Conservation (phyloP, 2,329 filamentous ascomycete species). For the Neoascochyta sp. region DNA sequence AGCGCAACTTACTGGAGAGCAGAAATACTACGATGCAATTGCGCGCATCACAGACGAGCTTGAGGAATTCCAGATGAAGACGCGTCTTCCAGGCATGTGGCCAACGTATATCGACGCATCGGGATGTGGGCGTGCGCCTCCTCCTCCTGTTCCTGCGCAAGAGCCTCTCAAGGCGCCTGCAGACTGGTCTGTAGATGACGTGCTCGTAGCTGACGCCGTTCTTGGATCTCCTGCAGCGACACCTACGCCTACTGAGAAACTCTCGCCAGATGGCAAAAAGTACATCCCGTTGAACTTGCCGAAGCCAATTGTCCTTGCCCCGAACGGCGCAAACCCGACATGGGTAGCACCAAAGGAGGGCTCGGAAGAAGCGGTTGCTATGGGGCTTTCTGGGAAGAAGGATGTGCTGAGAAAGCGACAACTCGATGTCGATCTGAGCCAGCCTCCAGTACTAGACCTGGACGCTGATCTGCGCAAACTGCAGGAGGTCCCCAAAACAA, state of each 20-base stretch:
- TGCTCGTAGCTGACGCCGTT: background rate
- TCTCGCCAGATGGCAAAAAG: slow-evolving; percentile 30
- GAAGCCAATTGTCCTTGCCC: slow-evolving; percentile 24
- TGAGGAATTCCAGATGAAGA: slow-evolving; percentile 44
- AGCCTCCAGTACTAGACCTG: slow-evolving; percentile 6
- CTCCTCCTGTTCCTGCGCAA: slow-evolving; percentile 18
- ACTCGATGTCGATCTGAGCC: slow-evolving; percentile 18
- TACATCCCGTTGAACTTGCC: slow-evolving; percentile 33
- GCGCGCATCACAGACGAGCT: slow-evolving; percentile 45
- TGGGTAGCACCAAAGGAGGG: slow-evolving; percentile 9
- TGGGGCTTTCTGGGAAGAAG: slow-evolving; percentile 11
- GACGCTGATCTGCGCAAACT: slow-evolving; percentile 6
- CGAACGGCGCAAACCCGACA: slow-evolving; percentile 14
- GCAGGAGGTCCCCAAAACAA: slow-evolving; percentile 4
- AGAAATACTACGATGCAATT: slow-evolving; percentile 48
- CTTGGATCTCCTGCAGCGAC: slow-evolving; percentile 2
- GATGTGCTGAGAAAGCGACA: slow-evolving; percentile 18
- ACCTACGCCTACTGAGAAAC: slow-evolving; percentile 13
- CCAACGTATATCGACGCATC: slow-evolving; percentile 45
- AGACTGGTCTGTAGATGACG: slow-evolving; percentile 6
- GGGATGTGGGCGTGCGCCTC: slow-evolving; percentile 37
- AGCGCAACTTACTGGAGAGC: slow-evolving; percentile 46
- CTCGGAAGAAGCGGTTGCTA: slow-evolving; percentile 5
- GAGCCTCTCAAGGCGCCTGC: slow-evolving; percentile 17
- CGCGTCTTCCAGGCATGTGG: slow-evolving; percentile 49